Evolutionary conservation across 2,329 filamentous ascomycete genomes (phyloP).

Genomic region (Fusarium graminum): DNA sequence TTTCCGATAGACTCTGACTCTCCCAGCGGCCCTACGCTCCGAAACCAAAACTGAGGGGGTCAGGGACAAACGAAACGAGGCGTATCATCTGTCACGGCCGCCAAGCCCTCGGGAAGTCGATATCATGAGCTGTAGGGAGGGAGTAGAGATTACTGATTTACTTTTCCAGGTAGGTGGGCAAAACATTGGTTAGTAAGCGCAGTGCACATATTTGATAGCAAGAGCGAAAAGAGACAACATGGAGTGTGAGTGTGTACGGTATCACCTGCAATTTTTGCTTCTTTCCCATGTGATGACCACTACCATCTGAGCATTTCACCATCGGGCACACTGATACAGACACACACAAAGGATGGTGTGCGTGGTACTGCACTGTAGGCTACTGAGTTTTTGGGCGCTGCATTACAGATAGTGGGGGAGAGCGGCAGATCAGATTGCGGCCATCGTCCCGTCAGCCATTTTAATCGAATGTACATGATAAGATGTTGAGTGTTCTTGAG

Average conservation of each 20-base stretch:
- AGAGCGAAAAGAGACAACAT: conserved; percentile 29
- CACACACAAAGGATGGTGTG: conserved; percentile 3
- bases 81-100: conserved; percentile 12
- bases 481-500: neutral
- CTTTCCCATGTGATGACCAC: conserved; percentile 37
- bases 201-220: conserved; percentile 13
- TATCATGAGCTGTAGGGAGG: conserved; percentile 10
- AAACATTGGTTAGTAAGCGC: conserved; percentile 18
- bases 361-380: neutral
- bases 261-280: conserved; percentile 36
- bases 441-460: conserved; percentile 25
- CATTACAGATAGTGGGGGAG: conserved; percentile 34
- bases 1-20: conserved; percentile 33
- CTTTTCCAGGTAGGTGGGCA: conserved; percentile 1
- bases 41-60: conserved; percentile 28
- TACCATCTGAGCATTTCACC: conserved; percentile 41
- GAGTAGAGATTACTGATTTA: neutral
- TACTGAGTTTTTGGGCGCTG: conserved; percentile 15
- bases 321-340: conserved; percentile 26
- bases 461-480: neutral
- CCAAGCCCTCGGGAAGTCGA: conserved; percentile 15
- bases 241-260: conserved; percentile 1
- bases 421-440: conserved; percentile 39
- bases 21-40: conserved; percentile 15
- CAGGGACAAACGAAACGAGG: conserved; percentile 19